Base-by-base conservation (phyloP, 495 filamentous ascomycete species). In the Aspergillus affinis region DNA sequence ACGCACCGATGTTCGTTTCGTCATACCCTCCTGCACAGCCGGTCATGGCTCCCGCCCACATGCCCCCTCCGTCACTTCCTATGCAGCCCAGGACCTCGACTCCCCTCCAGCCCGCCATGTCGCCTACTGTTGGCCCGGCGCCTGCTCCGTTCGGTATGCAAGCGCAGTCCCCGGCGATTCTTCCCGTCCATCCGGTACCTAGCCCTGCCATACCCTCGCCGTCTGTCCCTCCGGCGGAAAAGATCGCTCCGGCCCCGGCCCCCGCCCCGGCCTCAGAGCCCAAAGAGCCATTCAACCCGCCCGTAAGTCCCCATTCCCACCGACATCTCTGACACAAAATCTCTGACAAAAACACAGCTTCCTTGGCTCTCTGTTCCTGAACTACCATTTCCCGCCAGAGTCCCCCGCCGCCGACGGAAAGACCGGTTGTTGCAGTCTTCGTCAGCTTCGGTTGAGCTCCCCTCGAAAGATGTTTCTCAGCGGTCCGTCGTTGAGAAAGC, bases 281-380 rank as follows among this genome's bases (percentile, higher is more conserved):
- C 13, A 66, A 55, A 55, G 68, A 69, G 36, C 82, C 82, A 0
- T 93, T 87, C 68, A 79, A 77, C 65, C 81, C 87, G 65, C 85
- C 86, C 19, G 88, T 91, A 80, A 81, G 87, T 81, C 27, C 44
- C 6, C 57, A 2, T 47, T 45, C 20, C 19, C 15, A 41, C 36
- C 13, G 13, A 17, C 36, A 13, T 41, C 5, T 15, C 13, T 41
- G 4, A 8, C 12, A 8, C 12, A 4, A 4, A 4, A n/a, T n/a
- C n/a, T 15, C 36, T 41, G 36, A 41, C 36, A 15, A 6, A 41
- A 41, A 8, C 13, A 7, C 64, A 90, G 86, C 76, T 97, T 3
- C 92, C 92, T 12, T 96, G 92, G 92, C 78, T 87, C n/a, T 96
- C 92, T 26, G 78, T 81, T 32, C 84, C 87, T 3, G 85, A 88